Base-by-base conservation (phyloP, 441 rosid species). In the Melianthus villosus region DNA sequence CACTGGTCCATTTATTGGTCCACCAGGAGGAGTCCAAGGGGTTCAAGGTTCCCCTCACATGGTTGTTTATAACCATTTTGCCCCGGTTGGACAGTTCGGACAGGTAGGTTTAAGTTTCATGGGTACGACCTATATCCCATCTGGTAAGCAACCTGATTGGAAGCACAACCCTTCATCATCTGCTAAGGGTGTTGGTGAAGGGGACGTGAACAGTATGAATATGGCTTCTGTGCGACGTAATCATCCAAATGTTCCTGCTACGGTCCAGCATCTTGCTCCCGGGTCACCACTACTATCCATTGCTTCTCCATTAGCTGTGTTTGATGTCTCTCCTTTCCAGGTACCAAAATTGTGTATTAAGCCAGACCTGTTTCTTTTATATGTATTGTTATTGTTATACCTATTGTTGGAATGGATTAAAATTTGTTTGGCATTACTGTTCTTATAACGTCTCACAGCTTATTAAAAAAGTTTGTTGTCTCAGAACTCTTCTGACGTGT, bases 21-120 rank as follows among this genome's bases (percentile, higher is more conserved):
- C 94, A 11, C 75, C 89, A 7, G 94, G 94, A 41, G 72, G 82
- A 51, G 73, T 89, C 15, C 74, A 79, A 2, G 97, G 94, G 14
- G 81, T 81, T 54, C 98, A 79, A 47, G 96, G 93, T 6, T 84
- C 86, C 33, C 87, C 94, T 0, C 98, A 85, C 54, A 85, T 85
- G 96, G 78, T 91, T 40, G 80, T 89, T 31, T 89, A 84, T 50
- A 84, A 84, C 66, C 98, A 89, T 67, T 84, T 89, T 60, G 94
- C 98, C 29, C 98, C 94, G 9, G 86, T 84, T 57, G 94, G 96
- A 38, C 98, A 89, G 61, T 84, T 68, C 65, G 98, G 94, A 57
- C 83, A 78, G 51, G 75, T 78, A 56, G 94, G 96, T 44, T 58
- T 84, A 71, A 81, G 96, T 71, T 82, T 84, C 67, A 79, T 84